These are phyloP conservation scores for Suhomyces maxii DNA, from an alignment of 1,139 yeast genomes.

Conservation along the genomic window DNA sequence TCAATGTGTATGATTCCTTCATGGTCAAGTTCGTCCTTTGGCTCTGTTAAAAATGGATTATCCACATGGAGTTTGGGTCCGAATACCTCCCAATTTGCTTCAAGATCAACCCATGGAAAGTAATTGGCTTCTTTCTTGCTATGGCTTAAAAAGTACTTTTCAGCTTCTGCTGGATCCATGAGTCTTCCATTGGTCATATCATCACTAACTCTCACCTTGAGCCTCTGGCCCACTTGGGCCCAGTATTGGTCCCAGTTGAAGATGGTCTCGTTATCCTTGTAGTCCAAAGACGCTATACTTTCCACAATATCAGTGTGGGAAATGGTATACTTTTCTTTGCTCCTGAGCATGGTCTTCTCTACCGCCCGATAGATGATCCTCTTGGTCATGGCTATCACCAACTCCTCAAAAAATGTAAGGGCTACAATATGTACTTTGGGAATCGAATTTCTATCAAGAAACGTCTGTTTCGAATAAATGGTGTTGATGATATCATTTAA, in stretches of 20 bases:
- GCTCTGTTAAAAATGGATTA: conserved; percentile 8
- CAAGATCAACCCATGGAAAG: conserved; percentile 8
- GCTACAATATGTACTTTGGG: conserved; percentile 8
- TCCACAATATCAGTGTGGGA: conserved; percentile 4
- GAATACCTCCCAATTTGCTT: conserved; percentile 5
- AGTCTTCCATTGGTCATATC: conserved; percentile 12
- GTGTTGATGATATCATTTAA: conserved; percentile 3
- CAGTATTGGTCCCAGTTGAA: conserved; percentile 14
- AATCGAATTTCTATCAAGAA: neutral
- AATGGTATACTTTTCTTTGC: neutral
- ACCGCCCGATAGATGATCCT: conserved; percentile 8
- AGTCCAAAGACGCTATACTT: conserved; percentile 3
- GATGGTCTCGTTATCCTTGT: conserved; percentile 3
- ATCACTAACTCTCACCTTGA: conserved; percentile 11
- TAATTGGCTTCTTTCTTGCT: neutral
- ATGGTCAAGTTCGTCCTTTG: conserved; percentile 2
- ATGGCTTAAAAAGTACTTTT: conserved; percentile 9
- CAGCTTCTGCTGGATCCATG: conserved; percentile 10
- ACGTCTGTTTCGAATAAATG: conserved; percentile 9
- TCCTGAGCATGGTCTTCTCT: conserved; percentile 5
- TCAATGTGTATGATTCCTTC: conserved; percentile 3
- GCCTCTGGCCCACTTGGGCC: conserved; percentile 9
- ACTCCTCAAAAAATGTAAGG: conserved; percentile 12
- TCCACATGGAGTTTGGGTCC: conserved; percentile 4
- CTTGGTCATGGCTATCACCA: conserved; percentile 7